A percentile compares a stretch with the other conserved stretches of the same genome.
Evolutionary conservation across 1,284 basidiomycete genomes (phyloP).

Genomic region (Butyriboletus appendiculatus): DNA sequence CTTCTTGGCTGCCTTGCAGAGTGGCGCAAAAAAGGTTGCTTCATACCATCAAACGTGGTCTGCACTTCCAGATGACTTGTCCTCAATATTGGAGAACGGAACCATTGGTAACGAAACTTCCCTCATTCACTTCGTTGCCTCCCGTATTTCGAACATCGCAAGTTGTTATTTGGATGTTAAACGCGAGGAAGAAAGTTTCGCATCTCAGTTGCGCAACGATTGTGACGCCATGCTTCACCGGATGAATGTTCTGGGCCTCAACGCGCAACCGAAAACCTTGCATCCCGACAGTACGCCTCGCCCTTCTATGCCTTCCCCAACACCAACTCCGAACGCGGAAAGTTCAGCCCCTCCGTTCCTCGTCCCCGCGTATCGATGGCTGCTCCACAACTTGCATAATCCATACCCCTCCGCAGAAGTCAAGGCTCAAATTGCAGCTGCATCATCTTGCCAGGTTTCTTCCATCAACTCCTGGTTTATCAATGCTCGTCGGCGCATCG

Average conservation of each 20-base stretch:
- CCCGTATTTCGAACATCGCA: constrained; percentile 8
- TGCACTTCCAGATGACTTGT: background rate
- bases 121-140: constrained; percentile 4
- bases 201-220: background rate
- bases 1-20: constrained; percentile 1
- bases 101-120: background rate
- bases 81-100: background rate
- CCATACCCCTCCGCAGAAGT: constrained; percentile 47
- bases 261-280: background rate
- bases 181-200: background rate
- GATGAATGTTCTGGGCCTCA: constrained; percentile 4
- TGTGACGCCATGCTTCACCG: constrained; percentile 12
- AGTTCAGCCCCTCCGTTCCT: background rate
- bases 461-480: constrained; percentile 51
- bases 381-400: constrained; percentile 47
- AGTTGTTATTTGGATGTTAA: constrained; percentile 10
- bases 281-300: background rate
- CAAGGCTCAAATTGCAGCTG: constrained; percentile 16
- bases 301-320: background rate
- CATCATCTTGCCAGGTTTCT: constrained; percentile 9
- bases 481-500: constrained; percentile 49
- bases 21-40: background rate
- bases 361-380: constrained; percentile 26
- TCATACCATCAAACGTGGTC: constrained; percentile 13
- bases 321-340: background rate